These are phyloP conservation scores for Dioszegia aurantiaca DNA, from an alignment of 768 basidiomycete species.

Conservation along the genomic window DNA sequence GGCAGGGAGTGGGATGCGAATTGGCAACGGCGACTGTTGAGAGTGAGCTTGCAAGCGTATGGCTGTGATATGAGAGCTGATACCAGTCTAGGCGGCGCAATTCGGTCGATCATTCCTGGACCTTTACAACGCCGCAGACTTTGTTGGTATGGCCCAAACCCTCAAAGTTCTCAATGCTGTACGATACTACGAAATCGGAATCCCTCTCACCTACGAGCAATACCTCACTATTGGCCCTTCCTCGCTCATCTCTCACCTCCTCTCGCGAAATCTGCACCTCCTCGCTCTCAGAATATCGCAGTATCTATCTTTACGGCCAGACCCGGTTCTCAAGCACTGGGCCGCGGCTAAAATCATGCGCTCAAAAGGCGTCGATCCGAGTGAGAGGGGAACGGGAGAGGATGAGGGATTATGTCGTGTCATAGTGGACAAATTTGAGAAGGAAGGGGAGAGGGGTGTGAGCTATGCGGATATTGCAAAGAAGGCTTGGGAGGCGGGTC, in stretches of 20 bases:
- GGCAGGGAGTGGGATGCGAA: constrained; percentile 84
- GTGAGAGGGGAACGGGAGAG: constrained; percentile 60
- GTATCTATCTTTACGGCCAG: constrained; percentile 76
- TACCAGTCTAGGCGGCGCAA: constrained; percentile 72
- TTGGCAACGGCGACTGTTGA: constrained; percentile 83
- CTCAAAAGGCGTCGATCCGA: constrained; percentile 61
- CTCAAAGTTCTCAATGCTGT: constrained; percentile 93
- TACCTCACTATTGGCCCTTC: constrained; percentile 53
- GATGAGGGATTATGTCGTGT: constrained; percentile 75
- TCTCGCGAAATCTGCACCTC: constrained; percentile 82
- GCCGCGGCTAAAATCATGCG: constrained; percentile 84
- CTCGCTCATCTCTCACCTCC: constrained; percentile 66
- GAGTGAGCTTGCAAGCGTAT: constrained; percentile 56
- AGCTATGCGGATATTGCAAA: constrained; percentile 94
- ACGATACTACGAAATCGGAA: constrained; percentile 83
- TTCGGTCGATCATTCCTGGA: constrained; percentile 93
- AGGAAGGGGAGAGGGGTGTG: constrained; percentile 66
- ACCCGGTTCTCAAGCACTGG: constrained; percentile 90
- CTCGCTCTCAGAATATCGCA: constrained; percentile 86
- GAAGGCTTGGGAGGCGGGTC: constrained; percentile 85
- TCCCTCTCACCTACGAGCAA: constrained; percentile 89
- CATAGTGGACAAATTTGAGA: constrained; percentile 87
- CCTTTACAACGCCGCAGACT: constrained; percentile 84
- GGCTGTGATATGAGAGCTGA: constrained; percentile 5
- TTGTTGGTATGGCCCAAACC: constrained; percentile 85